phyloP scores from a whole-genome alignment of 2,329 filamentous ascomycete species.

The Penicillium sp. region DNA sequence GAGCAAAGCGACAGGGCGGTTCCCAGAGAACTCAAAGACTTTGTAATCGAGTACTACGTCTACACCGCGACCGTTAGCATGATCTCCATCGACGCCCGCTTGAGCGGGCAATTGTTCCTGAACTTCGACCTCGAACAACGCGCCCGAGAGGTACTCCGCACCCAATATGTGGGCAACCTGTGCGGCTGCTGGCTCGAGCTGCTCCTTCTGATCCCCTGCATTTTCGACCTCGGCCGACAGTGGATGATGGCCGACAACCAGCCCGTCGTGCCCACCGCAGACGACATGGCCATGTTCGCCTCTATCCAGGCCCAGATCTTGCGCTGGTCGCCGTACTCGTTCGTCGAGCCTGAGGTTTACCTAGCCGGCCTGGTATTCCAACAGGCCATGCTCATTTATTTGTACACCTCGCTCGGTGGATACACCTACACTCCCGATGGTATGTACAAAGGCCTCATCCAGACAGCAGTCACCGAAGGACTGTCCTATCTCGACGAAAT shows the following conservation, averaged over 20 bases:
- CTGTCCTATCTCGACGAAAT: constrained; percentile 29
- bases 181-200: constrained; percentile 36
- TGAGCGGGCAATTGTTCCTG: constrained; percentile 31
- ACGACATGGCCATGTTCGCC: constrained; percentile 49
- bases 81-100: constrained; percentile 45
- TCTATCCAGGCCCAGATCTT: constrained; percentile 47
- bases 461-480: constrained; percentile 28
- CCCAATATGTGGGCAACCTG: constrained; percentile 33
- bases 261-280: constrained; percentile 33
- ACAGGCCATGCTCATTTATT: constrained; percentile 49
- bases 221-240: constrained; percentile 38
- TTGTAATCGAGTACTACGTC: constrained; percentile 53
- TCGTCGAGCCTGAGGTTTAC: constrained; percentile 40
- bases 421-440: constrained; percentile 28
- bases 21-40: constrained; percentile 45
- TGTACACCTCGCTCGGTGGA: constrained; percentile 34
- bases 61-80: constrained; percentile 52
- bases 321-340: constrained; percentile 41
- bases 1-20: constrained; percentile 34
- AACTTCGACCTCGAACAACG: constrained; percentile 49
- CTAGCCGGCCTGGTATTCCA: constrained; percentile 49
- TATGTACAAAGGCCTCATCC: constrained; percentile 30
- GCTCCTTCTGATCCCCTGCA: constrained; percentile 32
- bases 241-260: constrained; percentile 33
- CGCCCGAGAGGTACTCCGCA: constrained; percentile 29